Evolutionary conservation across 2,329 filamentous ascomycete genomes (phyloP), one percentile per base, ranked within the genome.

Genomic region (Berkeleyomyces basicola): DNA sequence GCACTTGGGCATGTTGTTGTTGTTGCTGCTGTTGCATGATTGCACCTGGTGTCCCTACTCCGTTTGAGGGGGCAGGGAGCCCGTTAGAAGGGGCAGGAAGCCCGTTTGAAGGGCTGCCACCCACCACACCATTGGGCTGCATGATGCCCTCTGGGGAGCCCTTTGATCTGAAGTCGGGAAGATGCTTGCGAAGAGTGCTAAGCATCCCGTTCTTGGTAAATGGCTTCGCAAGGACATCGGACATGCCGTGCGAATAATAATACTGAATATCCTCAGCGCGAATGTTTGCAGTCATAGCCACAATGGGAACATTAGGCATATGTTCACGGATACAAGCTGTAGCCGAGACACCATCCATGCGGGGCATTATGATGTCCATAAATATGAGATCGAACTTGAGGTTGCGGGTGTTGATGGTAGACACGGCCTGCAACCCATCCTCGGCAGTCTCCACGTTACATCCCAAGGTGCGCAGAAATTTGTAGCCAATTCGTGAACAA

Each of bases 171-270:
- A 96, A 79, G 70, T 90, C 86, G n/a, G 83, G 80, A 59, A 97
- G 78, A 70, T 96, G 90, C 70, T 92, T 95, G 73, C 93, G 88
- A 39, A 99, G 79, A 75, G 95, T 87, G 67, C 86, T 84, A 63
- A 89, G 79, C 77, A 93, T 88, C 46, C 87, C 88, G 67, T 90
- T 87, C 69, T 87, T 86, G 3, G 93, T 99, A 72, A 99, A 99
- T 0, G 93, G 93, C 71, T 99, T 99, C 0, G 93, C 92, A 65
- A 99, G 77, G 16, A 99, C 92, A 70, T 96, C 93, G 70, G 96
- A 95, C 91, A 99, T 96, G 93, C 91, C 93, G 75, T 95, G 91
- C 69, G 92, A 86, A 76, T 96, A 97, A 72, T 99, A 99, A 76
- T 95, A 91, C 61, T 92, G 88, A 66, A 97, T 95, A 71, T 99